A percentile compares a stretch with the other conserved stretches of the same genome.
Conservation (phyloP, 2,329 filamentous ascomycete species). For the Fusarium albosuccineum region DNA sequence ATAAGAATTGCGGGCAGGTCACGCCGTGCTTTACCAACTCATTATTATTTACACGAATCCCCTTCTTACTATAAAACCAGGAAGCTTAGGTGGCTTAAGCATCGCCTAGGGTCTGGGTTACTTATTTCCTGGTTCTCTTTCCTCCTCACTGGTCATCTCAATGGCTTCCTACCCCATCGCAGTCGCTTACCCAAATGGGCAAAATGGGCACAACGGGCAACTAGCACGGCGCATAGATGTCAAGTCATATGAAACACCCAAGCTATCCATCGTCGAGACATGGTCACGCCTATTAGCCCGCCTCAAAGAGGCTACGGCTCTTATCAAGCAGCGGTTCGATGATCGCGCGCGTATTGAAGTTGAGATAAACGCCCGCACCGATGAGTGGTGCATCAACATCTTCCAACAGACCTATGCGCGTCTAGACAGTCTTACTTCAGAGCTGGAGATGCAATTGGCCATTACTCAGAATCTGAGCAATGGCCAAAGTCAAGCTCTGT, state of each 20-base stretch:
- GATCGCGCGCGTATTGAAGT: constrained; percentile 25
- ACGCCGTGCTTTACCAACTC: background rate
- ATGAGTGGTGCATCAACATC: constrained; percentile 23
- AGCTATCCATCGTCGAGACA: constrained; percentile 20
- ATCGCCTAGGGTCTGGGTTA: background rate
- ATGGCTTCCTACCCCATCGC: constrained; percentile 12
- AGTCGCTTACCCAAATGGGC: constrained; percentile 9
- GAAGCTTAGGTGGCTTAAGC: background rate
- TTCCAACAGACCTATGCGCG: constrained; percentile 17
- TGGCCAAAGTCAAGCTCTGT: constrained; percentile 9
- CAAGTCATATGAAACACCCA: constrained; percentile 9
- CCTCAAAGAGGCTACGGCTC: constrained; percentile 17
- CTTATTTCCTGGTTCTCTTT: background rate
- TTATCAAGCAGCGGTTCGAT: constrained; percentile 24
- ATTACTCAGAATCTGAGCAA: constrained; percentile 17
- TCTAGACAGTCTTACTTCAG: constrained; percentile 20
- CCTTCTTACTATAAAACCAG: background rate
- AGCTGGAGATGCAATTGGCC: constrained; percentile 27
- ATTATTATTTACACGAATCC: background rate
- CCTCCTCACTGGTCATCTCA: background rate
- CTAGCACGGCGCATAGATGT: background rate
- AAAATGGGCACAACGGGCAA: constrained; percentile 16
- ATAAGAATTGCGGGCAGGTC: constrained; percentile 9
- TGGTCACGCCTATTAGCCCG: constrained; percentile 13
- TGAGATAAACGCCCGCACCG: constrained; percentile 22